Evolutionary conservation across 345 rosid species (phyloP).

Genomic region (Eucalyptus marginata): DNA sequence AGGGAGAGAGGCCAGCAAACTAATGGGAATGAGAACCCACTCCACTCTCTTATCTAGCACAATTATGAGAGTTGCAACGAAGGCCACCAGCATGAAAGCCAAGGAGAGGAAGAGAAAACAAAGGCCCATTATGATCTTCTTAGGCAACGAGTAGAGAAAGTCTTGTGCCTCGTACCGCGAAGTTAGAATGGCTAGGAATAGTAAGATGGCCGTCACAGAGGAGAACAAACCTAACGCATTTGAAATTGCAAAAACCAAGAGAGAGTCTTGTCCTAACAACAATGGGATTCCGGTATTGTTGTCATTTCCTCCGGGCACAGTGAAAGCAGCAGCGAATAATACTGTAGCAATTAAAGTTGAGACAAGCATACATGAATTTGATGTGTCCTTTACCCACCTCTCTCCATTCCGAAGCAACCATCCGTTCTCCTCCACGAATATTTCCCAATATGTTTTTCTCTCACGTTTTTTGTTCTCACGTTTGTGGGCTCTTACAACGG

Average conservation of each 20-base stretch:
- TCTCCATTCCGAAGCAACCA: background rate
- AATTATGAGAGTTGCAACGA: too few relatives aligned
- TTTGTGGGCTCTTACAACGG: accelerated
- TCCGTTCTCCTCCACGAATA: background rate
- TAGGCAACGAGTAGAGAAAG: too few relatives aligned
- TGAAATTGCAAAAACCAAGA: slow-evolving; percentile 9
- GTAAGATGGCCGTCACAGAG: slow-evolving; percentile 3
- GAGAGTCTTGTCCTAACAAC: background rate
- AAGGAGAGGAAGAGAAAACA: too few relatives aligned
- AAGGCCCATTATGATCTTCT: too few relatives aligned
- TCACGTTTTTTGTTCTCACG: accelerated
- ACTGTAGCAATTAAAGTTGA: slow-evolving; percentile 17
- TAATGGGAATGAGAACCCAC: too few relatives aligned
- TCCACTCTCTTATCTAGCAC: too few relatives aligned
- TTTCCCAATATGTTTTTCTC: too few relatives aligned
- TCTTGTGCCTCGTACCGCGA: background rate
- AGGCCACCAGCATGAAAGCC: too few relatives aligned
- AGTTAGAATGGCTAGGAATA: background rate
- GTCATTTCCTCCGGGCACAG: slow-evolving; percentile 15
- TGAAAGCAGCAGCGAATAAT: slow-evolving; percentile 20
- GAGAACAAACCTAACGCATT: slow-evolving; percentile 5
- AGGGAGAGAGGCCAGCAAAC: too few relatives aligned
- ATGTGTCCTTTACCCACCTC: slow-evolving; percentile 4
- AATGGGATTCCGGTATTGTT: background rate
- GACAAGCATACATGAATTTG: slow-evolving; percentile 10